Conservation (phyloP, 148 eudicot genomes). For the Bassia scoparia region DNA sequence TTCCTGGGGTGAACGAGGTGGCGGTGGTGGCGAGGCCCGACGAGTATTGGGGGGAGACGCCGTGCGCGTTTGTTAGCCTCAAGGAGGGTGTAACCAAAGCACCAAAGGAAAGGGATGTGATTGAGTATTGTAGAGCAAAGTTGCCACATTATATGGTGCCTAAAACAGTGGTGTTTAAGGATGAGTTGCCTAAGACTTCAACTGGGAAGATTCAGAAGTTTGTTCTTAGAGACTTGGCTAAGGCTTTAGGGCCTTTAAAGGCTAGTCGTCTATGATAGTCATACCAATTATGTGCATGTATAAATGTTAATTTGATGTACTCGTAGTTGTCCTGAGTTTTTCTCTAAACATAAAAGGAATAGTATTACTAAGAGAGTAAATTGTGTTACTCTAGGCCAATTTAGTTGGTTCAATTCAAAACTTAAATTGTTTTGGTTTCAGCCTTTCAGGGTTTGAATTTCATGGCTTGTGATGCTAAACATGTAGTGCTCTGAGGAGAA, state of each 20-base stretch:
- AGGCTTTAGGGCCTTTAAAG: conserved; percentile 20
- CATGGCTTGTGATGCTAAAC: too few species aligned
- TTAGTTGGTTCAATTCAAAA: too few species aligned
- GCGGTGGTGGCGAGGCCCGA: conserved; percentile 53
- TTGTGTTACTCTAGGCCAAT: too few species aligned
- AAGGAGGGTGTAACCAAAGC: conserved; percentile 16
- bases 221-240: conserved; percentile 41
- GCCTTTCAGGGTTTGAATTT: too few species aligned
- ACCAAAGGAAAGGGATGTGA: conserved; percentile 32
- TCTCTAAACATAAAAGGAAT: too few species aligned
- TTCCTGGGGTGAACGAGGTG: conserved; percentile 39
- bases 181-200: conserved; percentile 54
- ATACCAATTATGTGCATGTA: neutral
- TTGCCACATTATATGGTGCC: conserved; percentile 58
- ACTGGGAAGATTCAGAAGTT: conserved; percentile 56
- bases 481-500: too few species aligned
- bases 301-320: too few species aligned
- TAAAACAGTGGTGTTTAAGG: conserved; percentile 42
- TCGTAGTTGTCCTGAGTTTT: too few species aligned
- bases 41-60: conserved; percentile 58
- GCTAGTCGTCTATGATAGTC: neutral
- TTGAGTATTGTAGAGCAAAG: conserved; percentile 43
- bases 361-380: too few species aligned
- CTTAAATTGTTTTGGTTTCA: too few species aligned
- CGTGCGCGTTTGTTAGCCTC: conserved; percentile 49